A percentile compares a stretch with the other conserved stretches of the same genome.
phyloP scores from a whole-genome alignment of 1,284 basidiomycete species.

The Irpex rosettiformis region DNA sequence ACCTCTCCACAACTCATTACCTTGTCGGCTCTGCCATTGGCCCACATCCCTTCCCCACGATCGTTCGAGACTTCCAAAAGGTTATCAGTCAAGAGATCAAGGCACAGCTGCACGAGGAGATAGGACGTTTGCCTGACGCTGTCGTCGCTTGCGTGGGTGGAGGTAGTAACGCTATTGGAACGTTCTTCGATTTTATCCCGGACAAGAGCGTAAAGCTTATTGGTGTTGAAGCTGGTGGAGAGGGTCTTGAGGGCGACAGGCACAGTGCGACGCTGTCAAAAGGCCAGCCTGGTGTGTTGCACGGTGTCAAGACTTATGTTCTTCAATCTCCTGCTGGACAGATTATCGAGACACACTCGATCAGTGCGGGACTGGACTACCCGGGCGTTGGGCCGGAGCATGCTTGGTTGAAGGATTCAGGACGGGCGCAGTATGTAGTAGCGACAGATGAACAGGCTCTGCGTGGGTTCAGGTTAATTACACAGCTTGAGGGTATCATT shows the following conservation, averaged over 20 bases:
- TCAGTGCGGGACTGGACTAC: constrained; percentile 93
- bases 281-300: constrained; percentile 92
- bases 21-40: constrained; percentile 97
- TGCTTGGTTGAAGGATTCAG: constrained; percentile 93
- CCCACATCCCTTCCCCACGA: constrained; percentile 98
- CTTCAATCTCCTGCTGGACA: constrained; percentile 88
- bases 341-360: constrained; percentile 95
- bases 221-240: constrained; percentile 95
- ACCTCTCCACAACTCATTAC: constrained; percentile 92
- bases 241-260: constrained; percentile 81
- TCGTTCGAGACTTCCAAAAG: constrained; percentile 97
- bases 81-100: constrained; percentile 97
- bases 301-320: constrained; percentile 95
- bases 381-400: constrained; percentile 97
- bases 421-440: constrained; percentile 88
- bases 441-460: constrained; percentile 95
- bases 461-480: constrained; percentile 87
- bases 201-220: constrained; percentile 82
- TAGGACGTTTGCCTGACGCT: constrained; percentile 88
- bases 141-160: constrained; percentile 98
- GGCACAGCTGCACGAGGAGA: constrained; percentile 71
- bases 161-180: constrained; percentile 96
- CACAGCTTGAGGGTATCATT: constrained; percentile 96
- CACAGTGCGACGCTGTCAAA: constrained; percentile 93
- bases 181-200: constrained; percentile 92